phyloP scores from a whole-genome alignment of 192 early-diverging fungal species.

The Dimargaris xerosporica region DNA sequence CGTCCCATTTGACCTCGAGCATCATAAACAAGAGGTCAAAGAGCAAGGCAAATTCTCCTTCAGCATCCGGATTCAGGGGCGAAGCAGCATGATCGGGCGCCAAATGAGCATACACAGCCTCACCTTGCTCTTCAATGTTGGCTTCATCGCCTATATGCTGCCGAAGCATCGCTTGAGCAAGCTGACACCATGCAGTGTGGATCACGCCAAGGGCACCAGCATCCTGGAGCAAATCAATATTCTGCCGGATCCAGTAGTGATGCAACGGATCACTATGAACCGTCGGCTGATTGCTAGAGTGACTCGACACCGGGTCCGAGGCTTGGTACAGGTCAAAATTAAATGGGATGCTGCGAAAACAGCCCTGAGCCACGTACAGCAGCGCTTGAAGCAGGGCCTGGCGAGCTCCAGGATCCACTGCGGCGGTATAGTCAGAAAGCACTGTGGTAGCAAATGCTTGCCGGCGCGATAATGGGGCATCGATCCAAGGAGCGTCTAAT shows the following conservation, averaged over 20 bases:
- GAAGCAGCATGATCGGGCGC: neutral
- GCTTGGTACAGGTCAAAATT: neutral
- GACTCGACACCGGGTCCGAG: neutral
- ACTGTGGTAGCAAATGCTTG: neutral
- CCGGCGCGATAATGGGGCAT: too few relatives aligned
- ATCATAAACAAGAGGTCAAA: conserved; percentile 1
- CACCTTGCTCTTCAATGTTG: neutral
- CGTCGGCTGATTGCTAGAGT: neutral
- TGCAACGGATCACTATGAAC: conserved; percentile 2
- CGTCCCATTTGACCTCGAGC: neutral
- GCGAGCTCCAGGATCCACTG: neutral
- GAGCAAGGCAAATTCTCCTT: neutral
- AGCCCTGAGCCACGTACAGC: neutral
- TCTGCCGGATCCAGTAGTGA: neutral
- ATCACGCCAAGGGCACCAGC: neutral
- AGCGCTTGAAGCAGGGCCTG: neutral
- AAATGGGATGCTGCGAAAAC: neutral
- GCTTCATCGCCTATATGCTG: neutral
- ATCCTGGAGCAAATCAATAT: neutral
- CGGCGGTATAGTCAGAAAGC: neutral
- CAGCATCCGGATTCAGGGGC: too few relatives aligned
- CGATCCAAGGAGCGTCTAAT: neutral
- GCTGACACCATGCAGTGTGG: neutral
- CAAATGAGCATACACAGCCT: neutral
- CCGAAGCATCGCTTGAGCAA: neutral